phyloP scores from a whole-genome alignment of 257 asterid species.

The Jacaranda copaia region DNA sequence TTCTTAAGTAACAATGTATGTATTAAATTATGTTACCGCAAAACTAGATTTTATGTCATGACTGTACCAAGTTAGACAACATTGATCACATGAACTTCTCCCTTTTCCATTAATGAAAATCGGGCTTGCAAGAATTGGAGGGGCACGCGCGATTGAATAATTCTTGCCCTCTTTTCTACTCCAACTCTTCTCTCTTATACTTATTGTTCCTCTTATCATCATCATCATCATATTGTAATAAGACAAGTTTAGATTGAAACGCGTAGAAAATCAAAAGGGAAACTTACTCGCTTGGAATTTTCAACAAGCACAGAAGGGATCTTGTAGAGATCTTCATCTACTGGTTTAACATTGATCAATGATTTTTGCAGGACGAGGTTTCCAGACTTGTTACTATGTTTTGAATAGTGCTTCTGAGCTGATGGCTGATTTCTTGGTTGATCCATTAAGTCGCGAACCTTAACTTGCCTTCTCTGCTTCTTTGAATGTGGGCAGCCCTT shows the following conservation, averaged over 20 bases:
- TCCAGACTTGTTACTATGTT: conserved; percentile 29
- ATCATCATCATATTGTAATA: background rate
- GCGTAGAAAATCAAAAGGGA: background rate
- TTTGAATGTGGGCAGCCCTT: conserved; percentile 32
- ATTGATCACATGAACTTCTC: too few relatives aligned
- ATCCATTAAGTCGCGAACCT: conserved; percentile 43
- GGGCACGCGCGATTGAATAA: too few relatives aligned
- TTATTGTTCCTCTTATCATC: background rate
- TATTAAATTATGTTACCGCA: too few relatives aligned
- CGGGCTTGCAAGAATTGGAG: too few relatives aligned
- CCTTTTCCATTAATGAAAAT: too few relatives aligned
- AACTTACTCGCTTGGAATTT: conserved; percentile 61
- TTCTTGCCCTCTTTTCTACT: background rate
- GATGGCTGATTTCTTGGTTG: conserved; percentile 38
- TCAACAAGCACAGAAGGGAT: conserved; percentile 69
- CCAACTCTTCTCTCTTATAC: background rate
- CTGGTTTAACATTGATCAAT: conserved; percentile 56
- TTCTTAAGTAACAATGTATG: conserved; percentile 25
- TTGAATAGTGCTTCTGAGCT: conserved; percentile 13
- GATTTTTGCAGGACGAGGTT: conserved; percentile 33
- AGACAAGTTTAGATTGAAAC: background rate
- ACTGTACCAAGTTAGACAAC: too few relatives aligned
- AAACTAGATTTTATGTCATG: too few relatives aligned
- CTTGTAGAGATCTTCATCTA: conserved; percentile 94
- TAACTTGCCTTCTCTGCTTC: conserved; percentile 49